Evolutionary conservation across 148 eudicot genomes (phyloP).

Genomic region (Rhododendron ferrugineum): DNA sequence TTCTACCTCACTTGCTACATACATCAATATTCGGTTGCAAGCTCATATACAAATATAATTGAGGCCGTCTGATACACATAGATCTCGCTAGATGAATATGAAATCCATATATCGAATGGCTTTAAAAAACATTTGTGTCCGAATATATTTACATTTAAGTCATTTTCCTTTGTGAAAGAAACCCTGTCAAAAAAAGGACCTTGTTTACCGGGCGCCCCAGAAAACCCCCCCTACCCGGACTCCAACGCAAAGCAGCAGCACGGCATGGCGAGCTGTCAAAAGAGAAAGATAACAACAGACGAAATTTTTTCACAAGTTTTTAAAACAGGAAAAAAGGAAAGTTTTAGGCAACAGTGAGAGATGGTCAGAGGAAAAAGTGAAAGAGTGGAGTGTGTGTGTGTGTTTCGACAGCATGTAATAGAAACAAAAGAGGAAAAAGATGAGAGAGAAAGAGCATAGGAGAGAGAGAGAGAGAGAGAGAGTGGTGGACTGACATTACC

Average conservation of each 20-base stretch:
- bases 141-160: too few species aligned
- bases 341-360: neutral
- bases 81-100: neutral
- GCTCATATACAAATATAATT: too few species aligned
- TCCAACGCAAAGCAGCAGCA: constrained; percentile 9
- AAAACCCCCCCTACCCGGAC: neutral
- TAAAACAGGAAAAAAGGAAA: neutral
- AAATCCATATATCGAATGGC: neutral
- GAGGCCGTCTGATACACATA: too few species aligned
- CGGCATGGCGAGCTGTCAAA: constrained; percentile 1
- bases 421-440: neutral
- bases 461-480: neutral
- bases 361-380: constrained; percentile 1
- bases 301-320: neutral
- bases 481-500: constrained; percentile 9
- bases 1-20: too few species aligned
- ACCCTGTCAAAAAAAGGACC: neutral
- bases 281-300: neutral
- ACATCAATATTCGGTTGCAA: too few species aligned
- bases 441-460: neutral
- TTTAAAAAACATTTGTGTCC: too few species aligned
- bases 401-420: constrained; percentile 9
- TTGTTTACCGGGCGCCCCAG: constrained; percentile 14
- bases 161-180: neutral
- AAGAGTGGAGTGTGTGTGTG: neutral